Base-by-base conservation (phyloP, 2,329 filamentous ascomycete genomes). In the Ceratocystis albifundus region DNA sequence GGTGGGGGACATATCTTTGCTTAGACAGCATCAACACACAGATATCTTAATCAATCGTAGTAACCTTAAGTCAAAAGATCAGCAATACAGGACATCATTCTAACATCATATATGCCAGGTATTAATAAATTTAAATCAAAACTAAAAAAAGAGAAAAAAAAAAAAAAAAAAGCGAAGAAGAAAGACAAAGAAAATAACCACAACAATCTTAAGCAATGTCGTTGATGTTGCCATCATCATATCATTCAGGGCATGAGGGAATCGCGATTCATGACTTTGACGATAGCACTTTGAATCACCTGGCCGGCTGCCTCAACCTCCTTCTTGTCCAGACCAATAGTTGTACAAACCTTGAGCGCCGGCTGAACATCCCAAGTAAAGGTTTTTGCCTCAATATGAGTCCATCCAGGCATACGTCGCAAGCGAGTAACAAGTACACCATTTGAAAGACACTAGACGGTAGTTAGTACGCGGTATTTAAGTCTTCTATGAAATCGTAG, bases 271-370 rank as follows among this genome's bases (percentile, higher is more conserved):
- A 99, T 85, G 69, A 97, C 85, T 78, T 96, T 96, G 64, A 92
- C 96, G 70, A 97, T 89, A 15, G 94, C 93, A 77, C 96, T 92
- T 68, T 93, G 82, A 70, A 99, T 92, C 8, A 84, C 86, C 6
- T 87, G 85, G 15, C 92, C 94, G 0, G 94, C 90, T 79, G 95
- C 96, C 78, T 99, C 95, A 65, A 92, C 88, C 75, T 99, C 94
- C 78, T 96, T 96, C 80, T 89, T 95, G 28, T 89, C 88, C 69
- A 99, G 78, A 1, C 89, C 94, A 4, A 84, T 89, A 0, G 92
- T 96, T 65, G 96, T 80, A 73, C 93, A 97, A 12, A 97, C 84
- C 77, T 97, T 96, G 69, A 99, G 81, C 0, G 90, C 90, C 8
- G 94, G 90, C 71, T 84, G 81, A n/a, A 87, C 80, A 68, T 84